A percentile compares a stretch with the other conserved stretches of the same genome.
Conservation (phyloP, 169 alveolate species). For the Cryptosporidium baileyi region DNA sequence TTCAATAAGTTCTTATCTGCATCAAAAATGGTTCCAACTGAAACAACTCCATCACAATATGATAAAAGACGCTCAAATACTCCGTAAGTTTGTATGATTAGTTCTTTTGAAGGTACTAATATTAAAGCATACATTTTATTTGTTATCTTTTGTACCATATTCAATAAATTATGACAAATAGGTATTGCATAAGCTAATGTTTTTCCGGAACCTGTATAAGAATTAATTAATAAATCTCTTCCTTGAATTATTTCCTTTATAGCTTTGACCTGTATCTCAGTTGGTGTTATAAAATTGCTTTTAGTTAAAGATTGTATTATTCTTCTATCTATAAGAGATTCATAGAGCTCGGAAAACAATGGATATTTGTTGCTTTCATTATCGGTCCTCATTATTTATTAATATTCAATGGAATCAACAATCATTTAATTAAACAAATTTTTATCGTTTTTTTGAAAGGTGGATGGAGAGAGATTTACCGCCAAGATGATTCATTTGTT, state of each 20-base stretch:
- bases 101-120: slow-evolving; percentile 57
- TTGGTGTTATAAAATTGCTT: slow-evolving; percentile 3
- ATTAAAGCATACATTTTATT: slow-evolving; percentile 15
- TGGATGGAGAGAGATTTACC: no score
- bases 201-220: slow-evolving; percentile 61
- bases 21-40: slow-evolving; percentile 37
- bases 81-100: slow-evolving; percentile 43
- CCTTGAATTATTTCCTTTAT: slow-evolving; percentile 49
- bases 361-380: background rate
- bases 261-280: slow-evolving; percentile 33
- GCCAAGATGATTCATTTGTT: no score
- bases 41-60: slow-evolving; percentile 9
- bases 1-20: slow-evolving; percentile 46
- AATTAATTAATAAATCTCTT: slow-evolving; percentile 29
- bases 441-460: background rate
- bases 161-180: slow-evolving; percentile 41
- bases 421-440: background rate
- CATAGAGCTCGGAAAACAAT: slow-evolving; percentile 39
- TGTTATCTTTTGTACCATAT: background rate
- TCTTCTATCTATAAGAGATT: slow-evolving; percentile 45
- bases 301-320: slow-evolving; percentile 40
- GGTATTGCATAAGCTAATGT: slow-evolving; percentile 66
- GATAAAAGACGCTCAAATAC: slow-evolving; percentile 7
- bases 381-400: background rate
- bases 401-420: background rate